Evolutionary conservation across 1,284 basidiomycete genomes (phyloP), one percentile per base, ranked within the genome.

Genomic region (Coniferiporia sulphurascens): DNA sequence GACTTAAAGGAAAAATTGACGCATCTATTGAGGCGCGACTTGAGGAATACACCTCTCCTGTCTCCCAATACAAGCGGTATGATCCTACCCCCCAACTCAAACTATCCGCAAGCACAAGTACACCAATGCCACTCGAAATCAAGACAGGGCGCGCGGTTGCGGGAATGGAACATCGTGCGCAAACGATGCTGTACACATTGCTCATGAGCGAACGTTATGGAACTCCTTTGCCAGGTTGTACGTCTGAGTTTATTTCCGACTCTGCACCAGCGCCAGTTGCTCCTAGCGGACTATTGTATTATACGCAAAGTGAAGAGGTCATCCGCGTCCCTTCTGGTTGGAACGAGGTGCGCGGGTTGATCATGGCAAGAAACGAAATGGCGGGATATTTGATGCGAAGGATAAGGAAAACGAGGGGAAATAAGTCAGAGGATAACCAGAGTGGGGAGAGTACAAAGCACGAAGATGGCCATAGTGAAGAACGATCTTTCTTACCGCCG

Each of bases 181-280:
- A 99, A 73, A 99, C 97, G 0, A 95, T 98, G 87, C 76, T 99
- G 5, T 99, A 99, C 70, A 98, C 94, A 0, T 78, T 99, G 12
- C 81, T 99, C 6, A 87, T 95, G 70, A 84, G 86, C 38, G 95
- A 99, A 68, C 84, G 95, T 12, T 98, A 98, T 69, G 87, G 89
- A 64, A 74, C 75, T 9, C 12, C 17, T 35, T 27, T 35, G 5
- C 38, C 56, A 1, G 38, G 8, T 8, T 21, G 9, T 21, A n/a
- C 15, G 3, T 46, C 44, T 7, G 41, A 7, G n/a, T n/a, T 43
- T 2, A 7, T 3, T 7, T 7, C 41, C 41, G 12, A 3, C 12
- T 41, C 19, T 15, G 19, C 21, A 12, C 48, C 41, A 12, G 17
- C 17, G n/a, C n/a, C 52, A 13, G 9, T 17, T 12, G 68, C 79